Evolutionary conservation across 768 basidiomycete species (phyloP), one percentile per base, ranked within the genome.

Genomic region (Trametes cingulata): DNA sequence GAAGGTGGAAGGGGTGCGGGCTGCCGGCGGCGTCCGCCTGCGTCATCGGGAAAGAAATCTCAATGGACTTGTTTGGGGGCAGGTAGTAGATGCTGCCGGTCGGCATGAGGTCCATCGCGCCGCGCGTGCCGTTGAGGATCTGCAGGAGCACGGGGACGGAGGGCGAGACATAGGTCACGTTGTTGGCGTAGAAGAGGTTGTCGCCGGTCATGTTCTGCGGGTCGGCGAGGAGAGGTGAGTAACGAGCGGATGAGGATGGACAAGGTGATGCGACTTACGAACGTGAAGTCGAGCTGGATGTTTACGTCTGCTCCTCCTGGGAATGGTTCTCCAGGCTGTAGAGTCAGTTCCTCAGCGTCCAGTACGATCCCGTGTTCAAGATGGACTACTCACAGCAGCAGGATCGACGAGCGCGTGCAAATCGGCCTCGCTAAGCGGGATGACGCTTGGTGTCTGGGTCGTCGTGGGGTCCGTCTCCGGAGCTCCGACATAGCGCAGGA

Each of bases 131-230:
- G 50, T 80, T 84, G 36, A 87, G 66, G 39, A 86, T 81, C 62
- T 87, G 85, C 15, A 85, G 76, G 12, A 87, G 76, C 13, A 85
- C 78, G 0, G 85, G 85, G 0, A 78, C 71, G 0, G 75, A 73
- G 0, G 84, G 84, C 1, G 75, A 67, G 2, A 64, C 48, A 65
- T 72, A 84, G 29, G 69, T 65, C 46, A 64, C 62, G 17, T 66
- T 69, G 54, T 80, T 80, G 45, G 79, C 63, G 6, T 61, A 60
- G 67, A 75, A 79, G 29, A 33, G 29, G 29, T 10, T 10, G 6
- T 64, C n/a, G n/a, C n/a, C 48, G 22, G 61, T 54, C 24, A 41
- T 19, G 64, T 64, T 20, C 60, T 62, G 29, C 29, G 29, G n/a
- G 29, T 33, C 29, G 29, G 29, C 10, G 10, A 10, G 10, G 29